Evolutionary conservation across 805 yeast genomes (phyloP).

Genomic region (Metschnikowia vanudenii): DNA sequence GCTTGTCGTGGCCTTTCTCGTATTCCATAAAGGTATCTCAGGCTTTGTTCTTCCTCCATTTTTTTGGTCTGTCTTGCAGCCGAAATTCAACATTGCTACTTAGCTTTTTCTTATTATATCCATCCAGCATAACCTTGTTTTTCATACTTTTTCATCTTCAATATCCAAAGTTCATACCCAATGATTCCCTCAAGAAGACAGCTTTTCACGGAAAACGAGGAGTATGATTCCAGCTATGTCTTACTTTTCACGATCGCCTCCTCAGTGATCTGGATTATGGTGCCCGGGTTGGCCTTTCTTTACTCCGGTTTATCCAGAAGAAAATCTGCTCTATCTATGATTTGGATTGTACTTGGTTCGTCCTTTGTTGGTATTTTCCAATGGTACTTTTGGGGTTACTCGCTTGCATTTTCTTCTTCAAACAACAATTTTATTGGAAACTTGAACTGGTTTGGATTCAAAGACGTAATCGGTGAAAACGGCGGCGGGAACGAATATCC

Average conservation of each 20-base stretch:
- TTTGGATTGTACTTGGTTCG: conserved; percentile 75
- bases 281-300: conserved; percentile 90
- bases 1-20: neutral
- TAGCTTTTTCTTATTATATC: neutral
- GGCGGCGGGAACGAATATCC: conserved; percentile 56
- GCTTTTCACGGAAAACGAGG: conserved; percentile 35
- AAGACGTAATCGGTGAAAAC: conserved; percentile 57
- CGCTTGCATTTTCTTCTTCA: conserved; percentile 83
- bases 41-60: neutral
- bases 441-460: conserved; percentile 76
- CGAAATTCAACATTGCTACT: neutral
- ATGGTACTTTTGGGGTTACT: conserved; percentile 99
- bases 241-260: conserved; percentile 55
- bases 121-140: neutral
- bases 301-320: conserved; percentile 90
- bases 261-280: conserved; percentile 81
- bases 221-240: conserved; percentile 21
- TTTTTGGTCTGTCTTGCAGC: neutral
- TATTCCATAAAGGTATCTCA: neutral
- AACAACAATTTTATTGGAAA: conserved; percentile 86
- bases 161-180: neutral
- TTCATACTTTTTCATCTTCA: neutral
- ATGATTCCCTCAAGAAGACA: conserved; percentile 30
- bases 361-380: conserved; percentile 75
- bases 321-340: conserved; percentile 83